A percentile compares a stretch with the other conserved stretches of the same genome.
Evolutionary conservation across 345 rosid species (phyloP).

Genomic region (Sapria himalayana): DNA sequence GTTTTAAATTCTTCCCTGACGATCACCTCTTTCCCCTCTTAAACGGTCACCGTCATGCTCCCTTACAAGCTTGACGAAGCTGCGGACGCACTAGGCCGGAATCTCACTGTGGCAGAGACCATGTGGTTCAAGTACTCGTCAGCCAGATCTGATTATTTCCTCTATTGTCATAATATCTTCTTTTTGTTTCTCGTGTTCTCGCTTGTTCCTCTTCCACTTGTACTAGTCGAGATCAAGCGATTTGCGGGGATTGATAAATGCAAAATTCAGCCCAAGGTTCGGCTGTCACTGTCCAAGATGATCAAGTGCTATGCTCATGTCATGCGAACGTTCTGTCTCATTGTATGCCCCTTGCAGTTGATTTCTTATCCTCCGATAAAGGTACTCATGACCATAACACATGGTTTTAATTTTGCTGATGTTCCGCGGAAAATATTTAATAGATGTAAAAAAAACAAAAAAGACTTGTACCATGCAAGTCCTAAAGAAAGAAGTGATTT

Average conservation of each 20-base stretch:
- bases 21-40: no score
- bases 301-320: conserved; percentile 62
- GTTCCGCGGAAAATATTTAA: no score
- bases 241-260: conserved; percentile 27
- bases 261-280: conserved; percentile 87
- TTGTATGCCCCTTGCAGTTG: conserved; percentile 81
- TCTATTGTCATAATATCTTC: conserved; percentile 64
- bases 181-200: conserved; percentile 54
- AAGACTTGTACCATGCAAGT: no score
- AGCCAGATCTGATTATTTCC: conserved; percentile 55
- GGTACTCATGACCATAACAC: conserved; percentile 22
- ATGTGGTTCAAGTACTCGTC: conserved; percentile 79
- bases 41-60: no score
- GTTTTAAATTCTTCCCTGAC: no score
- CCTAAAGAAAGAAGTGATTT: no score
- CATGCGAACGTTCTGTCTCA: conserved; percentile 40
- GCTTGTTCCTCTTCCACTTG: conserved; percentile 48
- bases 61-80: conserved; percentile 52
- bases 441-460: no score
- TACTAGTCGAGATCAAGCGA: conserved; percentile 27
- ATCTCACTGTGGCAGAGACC: conserved; percentile 47
- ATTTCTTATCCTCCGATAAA: conserved; percentile 58
- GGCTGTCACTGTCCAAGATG: conserved; percentile 33
- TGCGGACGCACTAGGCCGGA: conserved; percentile 42
- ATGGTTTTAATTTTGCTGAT: no score